Conservation (phyloP, 805 yeast species). For the Saccharomycopsis olivae region DNA sequence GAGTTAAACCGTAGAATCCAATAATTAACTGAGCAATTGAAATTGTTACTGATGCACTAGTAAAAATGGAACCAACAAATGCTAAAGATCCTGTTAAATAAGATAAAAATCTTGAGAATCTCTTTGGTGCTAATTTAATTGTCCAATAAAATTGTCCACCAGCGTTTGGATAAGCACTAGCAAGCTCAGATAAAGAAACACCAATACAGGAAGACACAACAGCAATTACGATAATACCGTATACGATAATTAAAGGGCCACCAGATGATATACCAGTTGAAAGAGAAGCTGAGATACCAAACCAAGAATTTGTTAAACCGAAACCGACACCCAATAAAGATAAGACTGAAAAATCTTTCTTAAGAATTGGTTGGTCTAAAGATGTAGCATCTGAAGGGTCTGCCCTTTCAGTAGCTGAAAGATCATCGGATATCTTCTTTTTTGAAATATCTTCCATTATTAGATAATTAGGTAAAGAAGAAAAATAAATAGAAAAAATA, state of each 20-base stretch:
- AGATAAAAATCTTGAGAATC: constrained; percentile 34
- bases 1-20: constrained; percentile 33
- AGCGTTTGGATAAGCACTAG: constrained; percentile 43
- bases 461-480: no score
- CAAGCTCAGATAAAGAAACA: constrained; percentile 40
- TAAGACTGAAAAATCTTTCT: constrained; percentile 33
- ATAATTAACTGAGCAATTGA: constrained; percentile 41
- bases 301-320: constrained; percentile 53
- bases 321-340: constrained; percentile 49
- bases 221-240: constrained; percentile 45
- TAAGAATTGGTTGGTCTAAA: constrained; percentile 22
- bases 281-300: constrained; percentile 46
- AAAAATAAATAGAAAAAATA: no score
- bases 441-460: no score
- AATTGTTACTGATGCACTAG: constrained; percentile 49
- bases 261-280: constrained; percentile 46
- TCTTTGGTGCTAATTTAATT: constrained; percentile 39
- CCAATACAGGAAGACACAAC: constrained; percentile 37
- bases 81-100: constrained; percentile 54
- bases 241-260: constrained; percentile 47
- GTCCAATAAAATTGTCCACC: constrained; percentile 57
- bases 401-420: no score
- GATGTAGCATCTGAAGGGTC: background rate
- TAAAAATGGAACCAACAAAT: constrained; percentile 51
- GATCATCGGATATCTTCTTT: no score